Percentiles rank a stretch among this genome's conserved stretches.
Evolutionary conservation across 352 stramenopile genomes (phyloP).

Genomic region (Phytophthora hibernalis): DNA sequence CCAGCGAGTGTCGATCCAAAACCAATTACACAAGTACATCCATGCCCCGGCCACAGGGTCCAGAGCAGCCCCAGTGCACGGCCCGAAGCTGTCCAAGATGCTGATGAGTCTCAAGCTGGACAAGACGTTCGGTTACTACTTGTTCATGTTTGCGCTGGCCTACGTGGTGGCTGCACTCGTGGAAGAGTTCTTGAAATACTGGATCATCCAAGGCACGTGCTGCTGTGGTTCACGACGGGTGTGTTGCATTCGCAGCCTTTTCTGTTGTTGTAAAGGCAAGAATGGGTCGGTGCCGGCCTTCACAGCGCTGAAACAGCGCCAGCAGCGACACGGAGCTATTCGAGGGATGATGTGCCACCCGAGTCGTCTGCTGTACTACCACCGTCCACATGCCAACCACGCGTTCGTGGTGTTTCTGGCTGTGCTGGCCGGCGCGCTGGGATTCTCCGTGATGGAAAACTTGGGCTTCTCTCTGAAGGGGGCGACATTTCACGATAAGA

Average conservation of each 20-base stretch:
- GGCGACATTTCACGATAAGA: slow-evolving; percentile 39
- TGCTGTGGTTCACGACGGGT: slow-evolving; percentile 35
- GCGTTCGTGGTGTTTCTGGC: slow-evolving; percentile 66
- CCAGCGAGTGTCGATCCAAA: slow-evolving; percentile 50
- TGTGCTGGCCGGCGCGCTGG: slow-evolving; percentile 55
- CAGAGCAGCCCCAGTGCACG: slow-evolving; percentile 20
- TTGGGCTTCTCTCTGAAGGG: slow-evolving; percentile 52
- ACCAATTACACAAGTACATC: slow-evolving; percentile 51
- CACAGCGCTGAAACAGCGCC: slow-evolving; percentile 30
- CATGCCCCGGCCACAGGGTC: slow-evolving; percentile 17
- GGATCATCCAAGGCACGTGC: slow-evolving; percentile 66
- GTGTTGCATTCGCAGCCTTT: slow-evolving; percentile 14
- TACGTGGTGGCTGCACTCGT: slow-evolving; percentile 71
- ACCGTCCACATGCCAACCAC: slow-evolving; percentile 56
- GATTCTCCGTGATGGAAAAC: slow-evolving; percentile 76
- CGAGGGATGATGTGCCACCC: slow-evolving; percentile 60
- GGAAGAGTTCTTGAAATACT: slow-evolving; percentile 74
- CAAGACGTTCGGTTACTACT: slow-evolving; percentile 68
- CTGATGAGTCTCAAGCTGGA: slow-evolving; percentile 56
- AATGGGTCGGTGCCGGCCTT: slow-evolving; percentile 35
- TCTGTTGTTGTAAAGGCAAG: slow-evolving; percentile 28
- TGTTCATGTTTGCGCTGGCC: slow-evolving; percentile 58
- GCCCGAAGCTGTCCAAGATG: slow-evolving; percentile 48
- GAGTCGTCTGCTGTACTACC: slow-evolving; percentile 52
- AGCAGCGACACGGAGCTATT: slow-evolving; percentile 32